phyloP scores from a whole-genome alignment of 768 basidiomycete genomes.

The Mycena venus region DNA sequence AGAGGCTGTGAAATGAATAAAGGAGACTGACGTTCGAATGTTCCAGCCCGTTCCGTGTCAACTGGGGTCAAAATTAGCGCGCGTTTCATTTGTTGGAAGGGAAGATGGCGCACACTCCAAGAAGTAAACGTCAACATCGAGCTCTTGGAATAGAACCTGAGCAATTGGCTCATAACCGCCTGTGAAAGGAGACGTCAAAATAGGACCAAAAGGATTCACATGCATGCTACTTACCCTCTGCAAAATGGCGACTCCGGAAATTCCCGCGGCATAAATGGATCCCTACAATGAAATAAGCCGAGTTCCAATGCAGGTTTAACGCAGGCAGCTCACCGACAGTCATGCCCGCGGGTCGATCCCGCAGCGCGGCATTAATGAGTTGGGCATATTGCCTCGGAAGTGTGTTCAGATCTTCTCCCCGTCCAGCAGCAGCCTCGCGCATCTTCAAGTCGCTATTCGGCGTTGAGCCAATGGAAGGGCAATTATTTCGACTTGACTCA shows the following conservation, averaged over 20 bases:
- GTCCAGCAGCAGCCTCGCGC: conserved; percentile 38
- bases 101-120: conserved; percentile 45
- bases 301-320: neutral
- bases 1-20: neutral
- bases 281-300: neutral
- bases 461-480: neutral
- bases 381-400: conserved; percentile 59
- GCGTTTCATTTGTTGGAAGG: neutral
- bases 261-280: conserved; percentile 54
- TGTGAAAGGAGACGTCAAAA: neutral
- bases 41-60: conserved; percentile 56
- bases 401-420: conserved; percentile 54
- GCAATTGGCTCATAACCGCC: conserved; percentile 56
- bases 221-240: conserved; percentile 38
- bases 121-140: conserved; percentile 55
- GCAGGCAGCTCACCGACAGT: conserved; percentile 41
- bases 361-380: conserved; percentile 53
- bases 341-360: conserved; percentile 54
- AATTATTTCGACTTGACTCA: neutral
- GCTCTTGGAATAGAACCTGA: conserved; percentile 52
- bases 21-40: conserved; percentile 45
- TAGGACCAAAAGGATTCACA: neutral
- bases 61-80: conserved; percentile 14
- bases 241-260: conserved; percentile 50
- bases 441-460: conserved; percentile 31